Conservation (phyloP, 257 asterid species). For the Nicotiana attenuata region DNA sequence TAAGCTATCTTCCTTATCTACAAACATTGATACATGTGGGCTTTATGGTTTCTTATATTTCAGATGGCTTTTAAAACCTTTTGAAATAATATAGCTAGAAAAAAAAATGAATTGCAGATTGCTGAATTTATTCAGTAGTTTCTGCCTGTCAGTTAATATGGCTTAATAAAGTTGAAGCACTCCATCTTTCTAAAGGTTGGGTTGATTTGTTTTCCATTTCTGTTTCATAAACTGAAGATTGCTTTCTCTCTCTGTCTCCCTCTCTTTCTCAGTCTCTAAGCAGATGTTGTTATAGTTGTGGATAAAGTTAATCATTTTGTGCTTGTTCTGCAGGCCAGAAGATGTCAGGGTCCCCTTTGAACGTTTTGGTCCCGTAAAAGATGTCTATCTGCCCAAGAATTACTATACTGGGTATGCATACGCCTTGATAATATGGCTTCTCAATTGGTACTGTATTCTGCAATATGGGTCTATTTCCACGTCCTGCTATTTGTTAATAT, state of each 20-base stretch:
- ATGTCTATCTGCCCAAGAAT: slow-evolving; percentile 82
- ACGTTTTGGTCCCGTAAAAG: slow-evolving; percentile 81
- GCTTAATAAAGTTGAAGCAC: background rate
- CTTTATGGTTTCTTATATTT: background rate
- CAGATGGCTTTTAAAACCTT: background rate
- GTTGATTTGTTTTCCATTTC: background rate
- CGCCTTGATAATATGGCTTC: background rate
- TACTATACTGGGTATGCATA: slow-evolving; percentile 68
- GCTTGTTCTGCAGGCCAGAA: slow-evolving; percentile 61
- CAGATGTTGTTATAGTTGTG: background rate
- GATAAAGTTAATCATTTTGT: background rate
- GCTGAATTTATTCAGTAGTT: background rate
- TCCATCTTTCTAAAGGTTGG: background rate
- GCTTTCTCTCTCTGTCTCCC: background rate
- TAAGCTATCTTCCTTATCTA: background rate
- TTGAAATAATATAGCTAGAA: background rate
- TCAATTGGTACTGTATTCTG: background rate
- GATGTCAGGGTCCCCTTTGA: slow-evolving; percentile 85
- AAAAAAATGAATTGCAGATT: background rate
- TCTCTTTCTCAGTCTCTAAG: background rate
- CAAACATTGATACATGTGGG: background rate
- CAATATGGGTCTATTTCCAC: background rate
- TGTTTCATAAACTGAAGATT: background rate
- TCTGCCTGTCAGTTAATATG: background rate
- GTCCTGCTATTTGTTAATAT: background rate